These are phyloP conservation scores for Pythium chondricola DNA, from an alignment of 352 stramenopile species.

Conservation along the genomic window DNA sequence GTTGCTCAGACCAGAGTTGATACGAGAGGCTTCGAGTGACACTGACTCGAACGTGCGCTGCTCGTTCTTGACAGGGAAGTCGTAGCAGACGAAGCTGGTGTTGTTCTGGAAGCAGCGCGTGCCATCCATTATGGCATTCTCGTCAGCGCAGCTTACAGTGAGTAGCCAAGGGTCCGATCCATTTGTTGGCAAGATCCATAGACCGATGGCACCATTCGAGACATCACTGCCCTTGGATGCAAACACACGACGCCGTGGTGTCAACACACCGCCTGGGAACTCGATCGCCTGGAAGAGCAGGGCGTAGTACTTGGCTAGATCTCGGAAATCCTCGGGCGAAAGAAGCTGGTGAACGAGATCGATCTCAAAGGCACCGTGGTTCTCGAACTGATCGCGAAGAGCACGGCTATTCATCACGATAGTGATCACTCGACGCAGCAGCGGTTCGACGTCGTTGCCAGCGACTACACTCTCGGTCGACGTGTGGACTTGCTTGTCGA, in stretches of 20 bases:
- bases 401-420: slow-evolving; percentile 16
- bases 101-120: slow-evolving; percentile 21
- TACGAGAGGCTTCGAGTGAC: slow-evolving; percentile 12
- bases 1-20: slow-evolving; percentile 19
- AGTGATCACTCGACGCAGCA: slow-evolving; percentile 16
- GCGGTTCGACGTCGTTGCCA: slow-evolving; percentile 10
- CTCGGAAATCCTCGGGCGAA: slow-evolving; percentile 21
- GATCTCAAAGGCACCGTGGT: slow-evolving; percentile 19
- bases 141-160: slow-evolving; percentile 14
- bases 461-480: slow-evolving; percentile 4
- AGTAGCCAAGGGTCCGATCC: slow-evolving; percentile 18
- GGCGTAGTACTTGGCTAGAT: slow-evolving; percentile 24
- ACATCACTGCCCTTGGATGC: not conserved
- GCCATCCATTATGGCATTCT: slow-evolving; percentile 18
- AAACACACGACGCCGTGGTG: slow-evolving; percentile 19
- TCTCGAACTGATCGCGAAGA: slow-evolving; percentile 24
- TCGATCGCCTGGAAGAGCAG: slow-evolving; percentile 30
- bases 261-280: slow-evolving; percentile 24
- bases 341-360: slow-evolving; percentile 25
- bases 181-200: slow-evolving; percentile 24
- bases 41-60: slow-evolving; percentile 13
- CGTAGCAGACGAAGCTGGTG: slow-evolving; percentile 22
- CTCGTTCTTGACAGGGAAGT: slow-evolving; percentile 20
- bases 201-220: slow-evolving; percentile 15
- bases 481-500: not conserved